These are phyloP conservation scores for Atkinsonella texensis DNA, from an alignment of 2,329 filamentous ascomycete species.

Conservation along the genomic window DNA sequence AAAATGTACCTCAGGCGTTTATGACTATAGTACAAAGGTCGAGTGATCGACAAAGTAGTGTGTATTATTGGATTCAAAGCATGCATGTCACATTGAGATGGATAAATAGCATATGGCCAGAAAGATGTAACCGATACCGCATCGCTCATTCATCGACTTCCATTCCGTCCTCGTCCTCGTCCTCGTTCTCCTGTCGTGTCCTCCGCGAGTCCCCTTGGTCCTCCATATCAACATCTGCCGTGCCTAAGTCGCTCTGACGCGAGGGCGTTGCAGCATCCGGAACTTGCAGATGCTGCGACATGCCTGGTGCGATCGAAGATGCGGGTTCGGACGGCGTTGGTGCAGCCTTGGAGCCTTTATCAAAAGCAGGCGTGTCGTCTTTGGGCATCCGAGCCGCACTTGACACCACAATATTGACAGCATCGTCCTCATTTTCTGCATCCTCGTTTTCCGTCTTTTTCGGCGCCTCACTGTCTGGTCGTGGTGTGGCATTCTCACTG, in stretches of 20 bases:
- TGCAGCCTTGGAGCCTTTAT: slow-evolving; percentile 9
- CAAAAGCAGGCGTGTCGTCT: slow-evolving; percentile 17
- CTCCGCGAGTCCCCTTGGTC: slow-evolving; percentile 26
- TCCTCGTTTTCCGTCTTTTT: slow-evolving; percentile 19
- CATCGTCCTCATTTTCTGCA: slow-evolving; percentile 10
- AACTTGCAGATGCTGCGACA: slow-evolving; percentile 6
- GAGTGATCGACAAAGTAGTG: not conserved
- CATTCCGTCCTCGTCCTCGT: slow-evolving; percentile 35
- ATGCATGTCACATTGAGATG: not conserved
- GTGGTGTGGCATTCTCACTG: slow-evolving; percentile 39
- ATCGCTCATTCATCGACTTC: slow-evolving; percentile 38
- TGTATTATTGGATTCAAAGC: not conserved
- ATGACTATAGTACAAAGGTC: not conserved
- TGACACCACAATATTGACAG: slow-evolving; percentile 5
- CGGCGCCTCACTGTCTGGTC: slow-evolving; percentile 29
- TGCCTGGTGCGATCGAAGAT: slow-evolving; percentile 2
- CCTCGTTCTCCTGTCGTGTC: slow-evolving; percentile 25
- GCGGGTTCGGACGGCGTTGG: slow-evolving; percentile 1
- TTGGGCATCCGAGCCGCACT: slow-evolving; percentile 22
- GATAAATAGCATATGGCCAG: not conserved
- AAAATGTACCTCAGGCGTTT: not conserved
- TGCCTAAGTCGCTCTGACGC: slow-evolving; percentile 14
- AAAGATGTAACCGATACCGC: not conserved
- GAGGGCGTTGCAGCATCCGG: slow-evolving; percentile 9
- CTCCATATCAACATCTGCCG: slow-evolving; percentile 48